Evolutionary conservation across 2,329 filamentous ascomycete genomes (phyloP), one percentile per base, ranked within the genome.

Genomic region (Calycina marina): DNA sequence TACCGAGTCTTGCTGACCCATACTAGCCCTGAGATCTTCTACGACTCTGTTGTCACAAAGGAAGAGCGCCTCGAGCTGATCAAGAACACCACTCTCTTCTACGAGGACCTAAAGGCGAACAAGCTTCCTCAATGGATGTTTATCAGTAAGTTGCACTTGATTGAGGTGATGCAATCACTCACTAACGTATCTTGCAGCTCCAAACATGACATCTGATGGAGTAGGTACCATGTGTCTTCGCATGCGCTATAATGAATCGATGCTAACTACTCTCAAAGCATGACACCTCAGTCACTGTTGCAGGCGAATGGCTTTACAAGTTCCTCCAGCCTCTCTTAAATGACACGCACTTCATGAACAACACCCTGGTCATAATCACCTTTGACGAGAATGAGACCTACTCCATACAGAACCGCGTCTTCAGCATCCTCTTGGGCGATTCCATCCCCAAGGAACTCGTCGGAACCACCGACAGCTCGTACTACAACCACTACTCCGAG

Each of bases 321-420:
- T 86, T 85, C 58, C 56, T 90, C 1, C 65, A 70, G 36, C 79
- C 80, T 0, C 70, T 90, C 6, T 62, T 90, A 5, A 52, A 64
- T 20, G 67, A 88, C 57, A 55, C 60, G 30, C 67, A 76, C 43
- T 88, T 90, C 56, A 79, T 77, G 70, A 60, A 79, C 30, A 71
- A 79, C 48, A 86, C 79, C 0, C 65, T 90, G 1, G 66, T 90
- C 6, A 60, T 88, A 4, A 55, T 90, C 38, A 86, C 74, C 6
- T 90, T 84, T 48, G 83, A 90, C 42, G 83, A 90, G 58, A 80
- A 75, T 52, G 69, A 77, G 45, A 72, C 67, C 6, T 84, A 85
- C 56, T 54, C 61, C 4, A 57, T 61, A 15, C 66, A 69, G 44
- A 90, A 90, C 64, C 63, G 64, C 25, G 67, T 90, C 32, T 68